Percentiles rank a stretch among this genome's conserved stretches.
phyloP scores from a whole-genome alignment of 2,329 filamentous ascomycete species.

The Stachybotrys elegans region DNA sequence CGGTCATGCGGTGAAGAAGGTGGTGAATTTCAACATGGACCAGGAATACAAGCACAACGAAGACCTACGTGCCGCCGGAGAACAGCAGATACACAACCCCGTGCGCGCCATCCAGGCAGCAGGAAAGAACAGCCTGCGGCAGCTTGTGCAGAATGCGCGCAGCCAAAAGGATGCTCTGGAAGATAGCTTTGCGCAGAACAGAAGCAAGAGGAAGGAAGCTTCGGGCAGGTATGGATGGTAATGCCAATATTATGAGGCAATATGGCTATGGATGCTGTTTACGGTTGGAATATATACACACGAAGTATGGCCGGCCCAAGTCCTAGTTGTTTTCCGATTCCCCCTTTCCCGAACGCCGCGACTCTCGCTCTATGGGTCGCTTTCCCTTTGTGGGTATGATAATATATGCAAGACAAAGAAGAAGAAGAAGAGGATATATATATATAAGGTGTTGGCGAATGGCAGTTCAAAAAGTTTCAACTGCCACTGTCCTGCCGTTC shows the following conservation, averaged over 20 bases:
- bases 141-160: constrained; percentile 78
- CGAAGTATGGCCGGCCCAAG: too few species aligned
- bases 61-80: constrained; percentile 62
- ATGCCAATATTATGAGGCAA: constrained; percentile 11
- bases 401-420: neutral
- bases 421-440: neutral
- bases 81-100: constrained; percentile 72
- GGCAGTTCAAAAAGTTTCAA: constrained; percentile 30
- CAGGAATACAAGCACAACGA: constrained; percentile 84
- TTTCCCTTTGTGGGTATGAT: too few species aligned
- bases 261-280: too few species aligned
- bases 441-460: neutral
- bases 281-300: too few species aligned
- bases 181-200: constrained; percentile 82
- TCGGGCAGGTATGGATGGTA: constrained; percentile 80
- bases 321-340: too few species aligned
- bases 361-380: too few species aligned
- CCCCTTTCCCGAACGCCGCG: too few species aligned
- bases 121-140: constrained; percentile 77
- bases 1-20: constrained; percentile 40
- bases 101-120: constrained; percentile 74
- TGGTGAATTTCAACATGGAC: constrained; percentile 87
- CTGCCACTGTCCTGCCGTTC: constrained; percentile 39
- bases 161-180: constrained; percentile 83
- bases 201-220: constrained; percentile 74